phyloP scores from a whole-genome alignment of 2,329 filamentous ascomycete species.

The Clarireedia hainanense region DNA sequence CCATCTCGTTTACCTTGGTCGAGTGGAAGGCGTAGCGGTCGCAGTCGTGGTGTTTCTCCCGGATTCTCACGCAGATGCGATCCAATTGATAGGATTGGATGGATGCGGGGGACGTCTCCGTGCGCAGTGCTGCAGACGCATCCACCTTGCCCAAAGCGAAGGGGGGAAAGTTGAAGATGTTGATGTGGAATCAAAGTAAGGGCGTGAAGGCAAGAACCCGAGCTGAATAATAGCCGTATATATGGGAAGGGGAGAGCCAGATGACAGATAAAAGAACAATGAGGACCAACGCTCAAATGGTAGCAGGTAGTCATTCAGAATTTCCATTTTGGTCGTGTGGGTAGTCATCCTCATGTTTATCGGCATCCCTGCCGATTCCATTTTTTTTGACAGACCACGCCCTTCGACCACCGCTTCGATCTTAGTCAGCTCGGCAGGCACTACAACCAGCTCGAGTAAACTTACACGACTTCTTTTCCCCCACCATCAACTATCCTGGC shows the following conservation, averaged over 20 bases:
- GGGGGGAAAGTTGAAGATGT: not conserved
- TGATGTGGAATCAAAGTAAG: constrained; percentile 15
- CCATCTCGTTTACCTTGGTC: constrained; percentile 39
- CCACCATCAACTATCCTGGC: too few relatives aligned
- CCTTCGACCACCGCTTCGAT: too few relatives aligned
- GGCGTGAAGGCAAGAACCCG: constrained; percentile 11
- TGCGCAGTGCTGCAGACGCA: not conserved
- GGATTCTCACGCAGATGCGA: not conserved
- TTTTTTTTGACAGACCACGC: too few relatives aligned
- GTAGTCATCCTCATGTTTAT: too few relatives aligned
- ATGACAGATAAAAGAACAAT: not conserved
- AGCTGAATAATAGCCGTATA: constrained; percentile 1
- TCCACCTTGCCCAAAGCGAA: not conserved
- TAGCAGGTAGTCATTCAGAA: too few relatives aligned
- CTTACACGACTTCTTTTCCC: too few relatives aligned
- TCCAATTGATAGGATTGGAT: not conserved
- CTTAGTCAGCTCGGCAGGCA: too few relatives aligned
- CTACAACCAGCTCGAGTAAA: too few relatives aligned
- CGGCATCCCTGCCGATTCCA: too few relatives aligned
- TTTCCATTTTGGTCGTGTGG: too few relatives aligned
- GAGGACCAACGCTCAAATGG: not conserved
- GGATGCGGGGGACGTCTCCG: not conserved
- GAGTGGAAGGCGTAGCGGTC: constrained; percentile 24
- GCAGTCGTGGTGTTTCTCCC: not conserved
- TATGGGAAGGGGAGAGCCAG: not conserved